phyloP scores from a whole-genome alignment of 192 early-diverging fungal species.

The Coemansia sp. region DNA sequence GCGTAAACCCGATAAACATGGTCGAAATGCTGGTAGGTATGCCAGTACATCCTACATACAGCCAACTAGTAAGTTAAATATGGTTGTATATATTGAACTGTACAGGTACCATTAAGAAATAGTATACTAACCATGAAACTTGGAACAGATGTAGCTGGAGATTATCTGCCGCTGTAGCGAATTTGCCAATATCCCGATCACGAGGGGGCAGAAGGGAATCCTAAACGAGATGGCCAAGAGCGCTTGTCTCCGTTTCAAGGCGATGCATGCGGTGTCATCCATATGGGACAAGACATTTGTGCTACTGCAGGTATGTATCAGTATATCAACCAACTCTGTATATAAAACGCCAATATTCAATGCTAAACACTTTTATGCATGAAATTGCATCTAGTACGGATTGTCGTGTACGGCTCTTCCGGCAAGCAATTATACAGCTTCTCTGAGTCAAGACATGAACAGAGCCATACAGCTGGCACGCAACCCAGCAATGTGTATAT shows the following conservation, averaged over 20 bases:
- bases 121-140: neutral
- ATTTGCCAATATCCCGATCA: conserved; percentile 25
- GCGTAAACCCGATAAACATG: conserved; percentile 35
- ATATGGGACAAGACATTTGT: conserved; percentile 33
- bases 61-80: conserved; percentile 34
- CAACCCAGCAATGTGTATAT: conserved; percentile 27
- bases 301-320: conserved; percentile 24
- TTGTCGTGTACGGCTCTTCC: conserved; percentile 25
- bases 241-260: conserved; percentile 8
- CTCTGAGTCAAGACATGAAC: conserved; percentile 31
- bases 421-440: conserved; percentile 19
- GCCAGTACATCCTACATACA: conserved; percentile 19
- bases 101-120: neutral
- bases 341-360: too few species aligned
- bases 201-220: conserved; percentile 38
- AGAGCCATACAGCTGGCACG: conserved; percentile 19
- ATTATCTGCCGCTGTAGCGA: conserved; percentile 19
- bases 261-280: conserved; percentile 11
- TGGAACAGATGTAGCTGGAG: conserved; percentile 26
- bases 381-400: conserved; percentile 20
- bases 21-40: conserved; percentile 4
- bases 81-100: neutral
- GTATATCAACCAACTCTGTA: neutral
- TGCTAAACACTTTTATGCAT: neutral
- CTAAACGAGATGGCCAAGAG: conserved; percentile 40